Base-by-base conservation (phyloP, 2,329 filamentous ascomycete species). In the Massarina eburnea region DNA sequence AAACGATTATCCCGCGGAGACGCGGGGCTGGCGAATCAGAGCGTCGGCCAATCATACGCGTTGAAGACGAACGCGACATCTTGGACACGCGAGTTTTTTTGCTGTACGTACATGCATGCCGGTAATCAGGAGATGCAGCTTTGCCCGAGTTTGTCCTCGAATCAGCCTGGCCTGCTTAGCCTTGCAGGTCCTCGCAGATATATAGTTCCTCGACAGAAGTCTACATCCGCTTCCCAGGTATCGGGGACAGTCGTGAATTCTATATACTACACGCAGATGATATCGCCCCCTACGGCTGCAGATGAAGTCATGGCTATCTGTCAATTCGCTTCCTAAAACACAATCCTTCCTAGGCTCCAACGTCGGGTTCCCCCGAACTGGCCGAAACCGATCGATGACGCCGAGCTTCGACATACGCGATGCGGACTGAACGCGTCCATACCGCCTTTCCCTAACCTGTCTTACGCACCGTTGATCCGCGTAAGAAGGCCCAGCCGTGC, bases 351-450 rank as follows among this genome's bases (percentile, higher is more conserved):
- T 14, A 30, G 27, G 27, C 27, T 14, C 27, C 27, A 30, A 14
- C 27, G 12, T 30, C 12, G 27, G 12, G 12, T 14, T 30, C 39
- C 22, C 33, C 20, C 29, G 8, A 34, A 32, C 20, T 36, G 17
- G 37, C 45, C 48, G 46, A 47, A 30, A 39, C 43, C 49, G 47
- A 50, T 48, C 42, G 19, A 20, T 17, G 34, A 36, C 36, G 57
- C 58, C 55, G 58, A 59, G 58, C 58, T 45, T 58, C 30, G 30
- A 42, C 41, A 50, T 48, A 51, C 35, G 35, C 35, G 20, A 20
- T 26, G 55, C 46, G 46, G 52, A 62, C 58, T 64, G 46, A 59
- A 70, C 65, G 66, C 65, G 66, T 70, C 55, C 47, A 55, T 59
- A 55, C 46, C 57, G 59, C 56, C 47, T 45, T 48, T 60, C 55